Evolutionary conservation across 768 basidiomycete species (phyloP).

Genomic region (Piloderma croceum): DNA sequence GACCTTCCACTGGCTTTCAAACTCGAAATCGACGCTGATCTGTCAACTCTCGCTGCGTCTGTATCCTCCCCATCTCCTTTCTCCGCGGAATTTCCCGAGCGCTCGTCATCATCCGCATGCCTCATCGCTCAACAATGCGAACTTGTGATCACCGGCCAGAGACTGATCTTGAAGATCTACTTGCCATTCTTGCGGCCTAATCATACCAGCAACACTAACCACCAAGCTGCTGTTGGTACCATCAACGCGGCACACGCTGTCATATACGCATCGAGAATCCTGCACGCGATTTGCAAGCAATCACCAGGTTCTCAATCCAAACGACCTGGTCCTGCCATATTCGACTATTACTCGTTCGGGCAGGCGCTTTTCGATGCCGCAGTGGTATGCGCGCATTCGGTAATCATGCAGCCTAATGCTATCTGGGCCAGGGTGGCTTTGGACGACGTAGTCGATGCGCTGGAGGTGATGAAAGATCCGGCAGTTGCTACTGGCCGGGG

Average conservation of each 20-base stretch:
- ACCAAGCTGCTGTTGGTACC: conserved; percentile 51
- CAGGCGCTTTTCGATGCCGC: conserved; percentile 63
- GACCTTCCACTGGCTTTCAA: conserved; percentile 47
- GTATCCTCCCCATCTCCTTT: conserved; percentile 11
- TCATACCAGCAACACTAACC: conserved; percentile 29
- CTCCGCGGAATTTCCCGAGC: conserved; percentile 21
- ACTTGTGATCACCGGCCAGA: conserved; percentile 53
- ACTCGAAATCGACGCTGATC: conserved; percentile 34
- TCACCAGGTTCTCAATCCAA: conserved; percentile 11
- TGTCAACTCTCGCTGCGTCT: conserved; percentile 11
- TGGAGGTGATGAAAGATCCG: conserved; percentile 38
- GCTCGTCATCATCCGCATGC: too few relatives aligned
- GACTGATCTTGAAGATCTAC: conserved; percentile 59
- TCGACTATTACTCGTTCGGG: conserved; percentile 55
- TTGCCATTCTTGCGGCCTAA: conserved; percentile 55
- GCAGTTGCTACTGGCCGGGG: conserved; percentile 26
- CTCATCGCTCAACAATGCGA: conserved; percentile 54
- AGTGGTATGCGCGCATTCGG: conserved; percentile 58
- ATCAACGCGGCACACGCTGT: conserved; percentile 64
- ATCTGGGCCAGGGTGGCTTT: conserved; percentile 44
- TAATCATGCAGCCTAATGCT: conserved; percentile 45
- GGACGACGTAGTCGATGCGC: conserved; percentile 39
- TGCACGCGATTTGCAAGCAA: conserved; percentile 37
- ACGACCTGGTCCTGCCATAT: conserved; percentile 37
- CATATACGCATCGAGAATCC: conserved; percentile 43